phyloP scores from a whole-genome alignment of 2,329 filamentous ascomycete genomes.

The Botryosphaeria agaves region DNA sequence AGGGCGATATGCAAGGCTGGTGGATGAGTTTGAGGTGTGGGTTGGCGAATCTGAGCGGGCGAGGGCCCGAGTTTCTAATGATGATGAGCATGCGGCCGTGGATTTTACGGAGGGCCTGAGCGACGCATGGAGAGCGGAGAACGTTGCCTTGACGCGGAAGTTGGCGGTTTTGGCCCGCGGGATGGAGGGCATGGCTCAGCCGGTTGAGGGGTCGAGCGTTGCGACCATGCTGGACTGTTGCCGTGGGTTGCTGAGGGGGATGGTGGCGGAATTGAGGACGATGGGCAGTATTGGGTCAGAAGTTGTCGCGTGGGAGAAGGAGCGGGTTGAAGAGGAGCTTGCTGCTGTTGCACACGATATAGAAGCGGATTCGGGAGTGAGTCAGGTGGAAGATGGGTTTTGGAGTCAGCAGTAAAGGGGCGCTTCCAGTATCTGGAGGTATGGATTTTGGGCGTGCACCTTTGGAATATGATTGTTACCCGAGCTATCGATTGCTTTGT shows the following conservation, averaged over 20 bases:
- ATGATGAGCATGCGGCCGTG: conserved; percentile 36
- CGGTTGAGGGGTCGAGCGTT: conserved; percentile 23
- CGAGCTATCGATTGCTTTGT: too few relatives aligned
- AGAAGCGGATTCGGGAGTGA: too few relatives aligned
- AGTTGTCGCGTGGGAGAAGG: conserved; percentile 36
- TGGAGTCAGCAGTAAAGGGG: too few relatives aligned
- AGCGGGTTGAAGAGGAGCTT: conserved; percentile 33
- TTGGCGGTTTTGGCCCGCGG: conserved; percentile 37
- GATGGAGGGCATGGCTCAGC: conserved; percentile 28
- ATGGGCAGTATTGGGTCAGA: conserved; percentile 47
- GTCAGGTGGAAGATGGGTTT: too few relatives aligned
- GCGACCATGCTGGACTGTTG: conserved; percentile 31
- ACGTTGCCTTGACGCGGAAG: conserved; percentile 31
- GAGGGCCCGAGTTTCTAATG: conserved; percentile 7
- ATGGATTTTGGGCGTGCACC: too few relatives aligned
- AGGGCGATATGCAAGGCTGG: conserved; percentile 37
- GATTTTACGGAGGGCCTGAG: conserved; percentile 41
- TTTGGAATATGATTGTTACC: too few relatives aligned
- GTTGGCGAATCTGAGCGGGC: neutral
- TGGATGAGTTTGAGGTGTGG: conserved; percentile 36
- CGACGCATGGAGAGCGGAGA: conserved; percentile 40
- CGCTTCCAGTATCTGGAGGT: too few relatives aligned
- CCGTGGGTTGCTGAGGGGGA: conserved; percentile 33
- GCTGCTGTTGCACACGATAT: neutral
- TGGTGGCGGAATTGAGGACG: conserved; percentile 42